Evolutionary conservation across 108 stramenopile genomes (phyloP).

Genomic region (Nitzschia inconspicua): DNA sequence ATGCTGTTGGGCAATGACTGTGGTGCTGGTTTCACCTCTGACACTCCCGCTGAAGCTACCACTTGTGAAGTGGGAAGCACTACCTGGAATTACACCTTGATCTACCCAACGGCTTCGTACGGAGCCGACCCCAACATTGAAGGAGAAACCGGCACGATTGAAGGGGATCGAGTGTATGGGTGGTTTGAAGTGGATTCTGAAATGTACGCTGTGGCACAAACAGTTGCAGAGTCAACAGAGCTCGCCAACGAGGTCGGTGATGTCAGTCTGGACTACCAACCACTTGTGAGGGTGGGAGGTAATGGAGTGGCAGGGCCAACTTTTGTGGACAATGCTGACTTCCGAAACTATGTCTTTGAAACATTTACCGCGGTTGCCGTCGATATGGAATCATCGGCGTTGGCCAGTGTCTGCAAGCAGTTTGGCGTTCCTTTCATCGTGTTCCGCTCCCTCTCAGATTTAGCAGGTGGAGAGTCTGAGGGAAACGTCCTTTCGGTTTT

Average conservation of each 20-base stretch:
- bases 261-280: not conserved
- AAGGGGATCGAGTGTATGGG: not conserved
- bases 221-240: not conserved
- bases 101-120: not conserved
- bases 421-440: not conserved
- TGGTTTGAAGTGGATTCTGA: conserved; percentile 9
- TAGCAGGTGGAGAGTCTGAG: not conserved
- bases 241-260: not conserved
- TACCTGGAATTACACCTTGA: conserved; percentile 7
- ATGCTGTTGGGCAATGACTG: not conserved
- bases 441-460: conserved; percentile 1
- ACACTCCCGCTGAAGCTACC: not conserved
- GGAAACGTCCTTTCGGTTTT: not conserved
- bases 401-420: not conserved
- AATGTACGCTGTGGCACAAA: conserved; percentile 1
- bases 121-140: not conserved
- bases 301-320: conserved; percentile 7
- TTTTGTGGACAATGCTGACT: conserved; percentile 8
- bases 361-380: not conserved
- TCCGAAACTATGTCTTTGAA: not conserved
- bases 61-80: not conserved
- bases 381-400: conserved; percentile 4
- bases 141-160: not conserved
- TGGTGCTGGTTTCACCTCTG: not conserved
- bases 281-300: not conserved